A percentile compares a stretch with the other conserved stretches of the same genome.
phyloP scores from a whole-genome alignment of 352 stramenopile species.

The Phytopythium mirpurense region DNA sequence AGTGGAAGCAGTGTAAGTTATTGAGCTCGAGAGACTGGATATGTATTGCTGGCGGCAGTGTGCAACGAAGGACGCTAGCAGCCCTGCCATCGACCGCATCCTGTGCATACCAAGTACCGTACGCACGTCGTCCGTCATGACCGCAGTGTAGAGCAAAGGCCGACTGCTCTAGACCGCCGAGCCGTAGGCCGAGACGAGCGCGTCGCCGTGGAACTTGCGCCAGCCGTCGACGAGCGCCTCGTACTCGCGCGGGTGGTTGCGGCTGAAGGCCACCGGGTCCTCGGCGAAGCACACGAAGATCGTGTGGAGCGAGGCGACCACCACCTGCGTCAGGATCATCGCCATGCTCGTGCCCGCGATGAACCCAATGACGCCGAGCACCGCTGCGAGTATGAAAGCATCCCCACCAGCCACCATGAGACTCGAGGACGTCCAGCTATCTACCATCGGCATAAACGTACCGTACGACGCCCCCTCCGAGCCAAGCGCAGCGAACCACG shows the following conservation, averaged over 20 bases:
- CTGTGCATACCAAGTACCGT: too few relatives aligned
- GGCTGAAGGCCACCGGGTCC: slow-evolving; percentile 77
- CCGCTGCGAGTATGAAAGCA: slow-evolving; percentile 16
- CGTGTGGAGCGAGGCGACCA: slow-evolving; percentile 81
- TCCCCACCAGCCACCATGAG: background rate
- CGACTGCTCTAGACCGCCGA: slow-evolving; percentile 66
- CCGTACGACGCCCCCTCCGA: slow-evolving; percentile 42
- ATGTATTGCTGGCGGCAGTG: too few relatives aligned
- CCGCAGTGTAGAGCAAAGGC: too few relatives aligned
- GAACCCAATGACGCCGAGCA: slow-evolving; percentile 66
- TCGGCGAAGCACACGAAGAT: slow-evolving; percentile 88
- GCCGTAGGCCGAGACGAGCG: slow-evolving; percentile 63
- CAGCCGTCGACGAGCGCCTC: slow-evolving; percentile 67
- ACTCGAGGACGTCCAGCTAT: background rate
- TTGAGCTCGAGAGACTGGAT: too few relatives aligned
- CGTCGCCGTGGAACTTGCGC: slow-evolving; percentile 79
- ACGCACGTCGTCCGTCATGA: too few relatives aligned
- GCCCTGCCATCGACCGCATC: too few relatives aligned
- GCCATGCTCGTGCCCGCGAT: slow-evolving; percentile 80
- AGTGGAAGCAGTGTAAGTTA: too few relatives aligned
- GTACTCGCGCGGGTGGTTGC: slow-evolving; percentile 81
- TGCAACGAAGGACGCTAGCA: too few relatives aligned
- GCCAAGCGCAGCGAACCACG: slow-evolving; percentile 56
- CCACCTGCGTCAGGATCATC: slow-evolving; percentile 76
- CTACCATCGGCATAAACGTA: slow-evolving; percentile 6